These are phyloP conservation scores for Metarhizium brunneum DNA, from an alignment of 2,329 filamentous ascomycete species.

Conservation along the genomic window DNA sequence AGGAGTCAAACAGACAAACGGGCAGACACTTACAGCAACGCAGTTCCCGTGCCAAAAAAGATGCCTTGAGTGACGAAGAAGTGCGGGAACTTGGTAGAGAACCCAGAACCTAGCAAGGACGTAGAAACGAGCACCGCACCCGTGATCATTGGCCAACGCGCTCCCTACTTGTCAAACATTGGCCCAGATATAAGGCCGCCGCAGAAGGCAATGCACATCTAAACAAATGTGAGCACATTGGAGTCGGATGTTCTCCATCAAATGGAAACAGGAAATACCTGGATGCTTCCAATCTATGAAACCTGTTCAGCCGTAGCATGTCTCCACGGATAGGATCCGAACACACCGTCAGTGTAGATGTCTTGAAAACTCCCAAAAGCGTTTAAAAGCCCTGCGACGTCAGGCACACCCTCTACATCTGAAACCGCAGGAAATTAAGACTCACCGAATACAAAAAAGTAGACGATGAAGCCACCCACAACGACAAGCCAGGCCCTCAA, in stretches of 20 bases:
- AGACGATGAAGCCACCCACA: slow-evolving; percentile 20
- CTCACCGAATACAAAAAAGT: slow-evolving; percentile 19
- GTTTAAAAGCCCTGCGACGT: slow-evolving; percentile 18
- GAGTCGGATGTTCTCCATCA: neutral
- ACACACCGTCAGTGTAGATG: slow-evolving; percentile 29
- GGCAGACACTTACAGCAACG: slow-evolving; percentile 20
- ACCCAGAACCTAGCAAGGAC: slow-evolving; percentile 26
- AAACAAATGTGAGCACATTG: neutral
- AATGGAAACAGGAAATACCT: slow-evolving; percentile 11
- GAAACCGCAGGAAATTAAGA: neutral
- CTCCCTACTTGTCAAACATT: slow-evolving; percentile 29
- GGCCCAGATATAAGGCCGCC: slow-evolving; percentile 29
- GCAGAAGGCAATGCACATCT: slow-evolving; percentile 30
- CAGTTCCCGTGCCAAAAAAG: slow-evolving; percentile 30
- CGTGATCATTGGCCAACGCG: slow-evolving; percentile 22
- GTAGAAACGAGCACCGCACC: slow-evolving; percentile 26
- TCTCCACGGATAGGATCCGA: slow-evolving; percentile 12
- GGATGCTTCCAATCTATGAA: slow-evolving; percentile 31
- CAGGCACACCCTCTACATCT: neutral
- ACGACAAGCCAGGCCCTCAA: slow-evolving; percentile 22
- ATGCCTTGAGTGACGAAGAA: slow-evolving; percentile 30
- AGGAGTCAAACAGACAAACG: neutral
- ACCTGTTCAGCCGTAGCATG: slow-evolving; percentile 22
- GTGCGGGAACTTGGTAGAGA: slow-evolving; percentile 25
- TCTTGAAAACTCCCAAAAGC: slow-evolving; percentile 48